phyloP scores from a whole-genome alignment of 2,329 filamentous ascomycete genomes.

The Monosporascus sp. region DNA sequence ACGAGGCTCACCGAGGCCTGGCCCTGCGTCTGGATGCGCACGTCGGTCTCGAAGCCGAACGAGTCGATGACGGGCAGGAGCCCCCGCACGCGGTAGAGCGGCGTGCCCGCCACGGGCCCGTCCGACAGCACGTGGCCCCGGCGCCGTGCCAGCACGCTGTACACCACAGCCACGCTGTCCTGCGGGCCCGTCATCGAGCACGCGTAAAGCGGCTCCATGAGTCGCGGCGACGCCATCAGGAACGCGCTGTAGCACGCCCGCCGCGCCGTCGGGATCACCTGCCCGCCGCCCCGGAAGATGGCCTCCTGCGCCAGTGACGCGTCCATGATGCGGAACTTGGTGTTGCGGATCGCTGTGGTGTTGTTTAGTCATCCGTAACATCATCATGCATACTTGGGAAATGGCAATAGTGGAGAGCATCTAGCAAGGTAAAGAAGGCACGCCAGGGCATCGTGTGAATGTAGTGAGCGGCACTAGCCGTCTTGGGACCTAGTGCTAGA shows the following conservation, averaged over 20 bases:
- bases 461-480: no score
- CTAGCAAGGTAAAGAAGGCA: no score
- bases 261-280: constrained; percentile 93
- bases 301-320: constrained; percentile 80
- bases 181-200: constrained; percentile 91
- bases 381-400: background rate
- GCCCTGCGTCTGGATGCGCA: constrained; percentile 92
- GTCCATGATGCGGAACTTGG: constrained; percentile 95
- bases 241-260: constrained; percentile 94
- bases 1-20: constrained; percentile 85
- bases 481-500: no score
- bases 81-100: constrained; percentile 85
- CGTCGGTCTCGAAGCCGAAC: constrained; percentile 96
- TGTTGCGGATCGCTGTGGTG: constrained; percentile 80
- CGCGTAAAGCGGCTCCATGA: constrained; percentile 95
- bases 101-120: constrained; percentile 88
- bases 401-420: no score
- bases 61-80: constrained; percentile 94
- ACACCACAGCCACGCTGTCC: constrained; percentile 81
- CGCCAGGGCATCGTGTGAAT: no score
- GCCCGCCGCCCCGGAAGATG: constrained; percentile 91
- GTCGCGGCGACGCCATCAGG: constrained; percentile 88
- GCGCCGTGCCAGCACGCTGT: constrained; percentile 84
- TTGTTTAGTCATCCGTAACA: constrained; percentile 17
- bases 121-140: constrained; percentile 93